These are phyloP conservation scores for Phalaenopsis hybrid DNA, from an alignment of 116 monocot genomes.

Conservation along the genomic window DNA sequence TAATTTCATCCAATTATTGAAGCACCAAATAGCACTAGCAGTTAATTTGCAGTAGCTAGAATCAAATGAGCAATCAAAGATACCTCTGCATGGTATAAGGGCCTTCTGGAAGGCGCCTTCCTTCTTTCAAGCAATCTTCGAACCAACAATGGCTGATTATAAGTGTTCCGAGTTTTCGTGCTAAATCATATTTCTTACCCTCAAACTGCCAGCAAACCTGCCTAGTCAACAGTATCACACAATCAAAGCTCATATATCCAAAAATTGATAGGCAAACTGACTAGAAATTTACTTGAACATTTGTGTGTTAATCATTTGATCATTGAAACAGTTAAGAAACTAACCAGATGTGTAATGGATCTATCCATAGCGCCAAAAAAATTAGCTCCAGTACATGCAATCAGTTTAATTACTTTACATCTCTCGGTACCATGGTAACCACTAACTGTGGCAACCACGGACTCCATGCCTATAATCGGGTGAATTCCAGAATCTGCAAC, in stretches of 20 bases:
- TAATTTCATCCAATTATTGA: background rate
- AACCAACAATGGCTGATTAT: constrained; percentile 81
- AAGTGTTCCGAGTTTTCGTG: constrained; percentile 43
- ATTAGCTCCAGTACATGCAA: constrained; percentile 58
- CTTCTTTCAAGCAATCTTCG: constrained; percentile 76
- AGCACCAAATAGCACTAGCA: background rate
- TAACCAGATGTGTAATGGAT: constrained; percentile 81
- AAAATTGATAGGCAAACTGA: background rate
- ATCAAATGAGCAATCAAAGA: constrained; percentile 1
- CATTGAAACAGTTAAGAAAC: background rate
- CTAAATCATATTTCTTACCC: constrained; percentile 73
- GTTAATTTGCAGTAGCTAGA: background rate
- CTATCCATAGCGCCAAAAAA: constrained; percentile 68
- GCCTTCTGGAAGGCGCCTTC: constrained; percentile 59
- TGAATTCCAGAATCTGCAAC: constrained; percentile 14
- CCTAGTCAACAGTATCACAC: background rate
- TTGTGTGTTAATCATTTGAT: background rate
- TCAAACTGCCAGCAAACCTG: constrained; percentile 88
- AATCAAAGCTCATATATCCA: background rate
- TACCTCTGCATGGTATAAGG: constrained; percentile 75
- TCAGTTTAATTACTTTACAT: constrained; percentile 82
- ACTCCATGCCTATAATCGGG: constrained; percentile 53
- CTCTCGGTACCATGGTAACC: constrained; percentile 81
- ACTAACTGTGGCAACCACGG: constrained; percentile 68
- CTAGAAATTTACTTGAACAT: too few relatives aligned